phyloP scores from a whole-genome alignment of 306 rosid genomes.

The Comarum palustre region DNA sequence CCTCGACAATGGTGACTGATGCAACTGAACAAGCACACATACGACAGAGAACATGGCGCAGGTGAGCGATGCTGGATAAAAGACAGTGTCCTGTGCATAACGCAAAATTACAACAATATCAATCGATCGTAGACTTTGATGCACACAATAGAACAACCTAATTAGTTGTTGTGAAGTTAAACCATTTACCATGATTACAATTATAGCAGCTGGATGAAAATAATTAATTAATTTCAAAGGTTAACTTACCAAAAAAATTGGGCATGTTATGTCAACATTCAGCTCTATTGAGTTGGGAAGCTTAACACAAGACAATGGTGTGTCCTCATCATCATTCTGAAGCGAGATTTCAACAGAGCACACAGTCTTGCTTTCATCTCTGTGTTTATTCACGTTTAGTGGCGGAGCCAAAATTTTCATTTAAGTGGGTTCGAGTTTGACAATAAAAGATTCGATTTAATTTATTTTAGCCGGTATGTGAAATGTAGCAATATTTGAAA shows the following conservation, averaged over 20 bases:
- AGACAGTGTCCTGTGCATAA: background rate
- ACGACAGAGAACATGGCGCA: background rate
- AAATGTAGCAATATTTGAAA: no score
- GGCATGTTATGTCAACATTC: background rate
- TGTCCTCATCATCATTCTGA: background rate
- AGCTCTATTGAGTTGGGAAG: background rate
- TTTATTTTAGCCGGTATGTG: no score
- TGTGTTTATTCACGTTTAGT: background rate
- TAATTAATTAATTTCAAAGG: background rate
- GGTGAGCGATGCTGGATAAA: background rate
- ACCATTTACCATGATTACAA: no score
- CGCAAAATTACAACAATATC: background rate
- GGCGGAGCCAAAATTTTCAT: no score
- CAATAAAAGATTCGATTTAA: no score
- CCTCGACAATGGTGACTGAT: background rate
- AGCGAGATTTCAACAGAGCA: background rate
- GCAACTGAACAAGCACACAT: background rate
- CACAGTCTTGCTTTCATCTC: background rate
- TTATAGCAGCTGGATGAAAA: background rate
- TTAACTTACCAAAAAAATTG: background rate
- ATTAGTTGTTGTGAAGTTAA: no score
- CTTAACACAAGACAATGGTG: background rate
- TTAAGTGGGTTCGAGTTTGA: no score
- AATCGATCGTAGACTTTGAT: no score
- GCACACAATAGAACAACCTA: no score